Conservation (phyloP, 2,329 filamentous ascomycete species). For the Endoconidiophora polonica region DNA sequence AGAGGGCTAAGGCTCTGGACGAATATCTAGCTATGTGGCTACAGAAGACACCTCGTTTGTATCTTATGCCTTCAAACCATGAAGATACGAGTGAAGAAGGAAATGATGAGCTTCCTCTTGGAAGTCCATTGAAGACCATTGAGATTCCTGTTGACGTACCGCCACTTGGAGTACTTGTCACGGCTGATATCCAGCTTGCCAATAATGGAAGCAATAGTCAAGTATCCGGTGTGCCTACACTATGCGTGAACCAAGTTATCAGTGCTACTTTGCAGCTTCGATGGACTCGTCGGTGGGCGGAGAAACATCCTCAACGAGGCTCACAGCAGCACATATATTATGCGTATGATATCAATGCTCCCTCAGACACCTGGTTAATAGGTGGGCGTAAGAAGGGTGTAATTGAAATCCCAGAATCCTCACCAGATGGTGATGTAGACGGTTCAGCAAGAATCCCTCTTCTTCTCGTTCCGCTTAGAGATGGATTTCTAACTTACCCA, state of each 20-base stretch:
- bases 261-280: conserved; percentile 43
- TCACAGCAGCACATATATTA: conserved; percentile 32
- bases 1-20: conserved; percentile 14
- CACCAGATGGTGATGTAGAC: neutral
- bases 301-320: conserved; percentile 20
- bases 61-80: neutral
- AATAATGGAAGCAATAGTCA: neutral
- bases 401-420: conserved; percentile 40
- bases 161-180: conserved; percentile 66
- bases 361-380: conserved; percentile 65
- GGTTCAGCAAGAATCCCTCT: conserved; percentile 36
- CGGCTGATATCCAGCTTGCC: conserved; percentile 45
- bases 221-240: conserved; percentile 25
- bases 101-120: conserved; percentile 18
- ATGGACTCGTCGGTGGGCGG: conserved; percentile 49
- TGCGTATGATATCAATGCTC: conserved; percentile 63
- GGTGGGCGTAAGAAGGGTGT: conserved; percentile 67
- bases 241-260: conserved; percentile 47
- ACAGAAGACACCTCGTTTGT: conserved; percentile 15
- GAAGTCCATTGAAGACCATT: conserved; percentile 35
- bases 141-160: conserved; percentile 83
- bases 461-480: conserved; percentile 61
- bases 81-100: too few species aligned
- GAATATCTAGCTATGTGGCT: conserved; percentile 25
- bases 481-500: conserved; percentile 65